Conservation (phyloP, 768 basidiomycete genomes). For the button mushroom (Agaricus bisporus) region DNA sequence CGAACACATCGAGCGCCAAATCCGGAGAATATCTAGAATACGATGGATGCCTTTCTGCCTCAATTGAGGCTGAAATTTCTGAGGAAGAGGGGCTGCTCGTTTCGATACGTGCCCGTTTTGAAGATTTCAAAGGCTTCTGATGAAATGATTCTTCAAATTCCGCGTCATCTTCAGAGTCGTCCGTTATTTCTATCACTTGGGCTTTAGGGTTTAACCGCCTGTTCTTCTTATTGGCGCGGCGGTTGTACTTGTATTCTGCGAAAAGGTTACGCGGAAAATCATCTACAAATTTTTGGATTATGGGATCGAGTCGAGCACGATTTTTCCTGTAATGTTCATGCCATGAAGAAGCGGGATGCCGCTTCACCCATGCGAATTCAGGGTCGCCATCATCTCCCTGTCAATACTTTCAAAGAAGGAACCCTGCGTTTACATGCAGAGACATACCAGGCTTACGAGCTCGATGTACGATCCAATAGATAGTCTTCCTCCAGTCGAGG, state of each 20-base stretch:
- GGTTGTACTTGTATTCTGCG: constrained; percentile 13
- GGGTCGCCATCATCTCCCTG: constrained; percentile 16
- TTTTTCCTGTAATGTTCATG: constrained; percentile 40
- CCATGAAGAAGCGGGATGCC: constrained; percentile 44
- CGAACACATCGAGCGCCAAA: neutral
- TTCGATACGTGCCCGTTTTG: neutral
- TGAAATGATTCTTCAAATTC: neutral
- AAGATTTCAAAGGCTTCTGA: neutral
- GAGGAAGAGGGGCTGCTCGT: too few species aligned
- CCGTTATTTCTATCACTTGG: constrained; percentile 10
- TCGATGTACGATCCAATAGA: constrained; percentile 28
- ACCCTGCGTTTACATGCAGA: neutral
- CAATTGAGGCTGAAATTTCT: too few species aligned
- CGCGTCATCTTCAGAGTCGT: neutral
- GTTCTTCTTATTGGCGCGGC: constrained; percentile 17
- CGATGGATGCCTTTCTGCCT: neutral
- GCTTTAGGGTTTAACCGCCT: neutral
- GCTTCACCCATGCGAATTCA: constrained; percentile 29
- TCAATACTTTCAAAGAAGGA: neutral
- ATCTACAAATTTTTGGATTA: constrained; percentile 22
- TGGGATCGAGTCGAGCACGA: constrained; percentile 22
- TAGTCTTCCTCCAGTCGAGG: constrained; percentile 30
- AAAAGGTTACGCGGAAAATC: constrained; percentile 21
- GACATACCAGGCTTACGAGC: constrained; percentile 24
- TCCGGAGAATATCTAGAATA: neutral